Evolutionary conservation across 805 yeast species (phyloP), one percentile per base, ranked within the genome.

Genomic region (Torulaspora franciscae): DNA sequence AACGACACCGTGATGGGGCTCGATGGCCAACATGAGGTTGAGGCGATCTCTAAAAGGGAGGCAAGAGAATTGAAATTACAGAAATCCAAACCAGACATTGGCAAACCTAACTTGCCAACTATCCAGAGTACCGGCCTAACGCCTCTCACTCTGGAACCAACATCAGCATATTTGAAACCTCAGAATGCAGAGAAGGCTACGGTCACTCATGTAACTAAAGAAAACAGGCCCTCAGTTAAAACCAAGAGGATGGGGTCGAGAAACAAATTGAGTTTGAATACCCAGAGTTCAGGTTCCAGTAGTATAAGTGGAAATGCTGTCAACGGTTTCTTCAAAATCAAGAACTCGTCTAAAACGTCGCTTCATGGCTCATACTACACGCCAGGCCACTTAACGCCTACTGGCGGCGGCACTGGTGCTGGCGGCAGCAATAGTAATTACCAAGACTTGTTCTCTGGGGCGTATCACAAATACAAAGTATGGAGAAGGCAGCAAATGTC

Each of bases 401-500:
- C 42, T 45, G 29, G 52, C 26, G 44, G 48, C 43, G 46, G 59
- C 3, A 38, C 32, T 19, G 37, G 37, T n/a, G 41, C 46, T 2
- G 45, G 42, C 14, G 30, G 37, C 34, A 44, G 50, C 7, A 44
- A 48, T 7, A 54, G 48, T 29, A 53, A 51, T 32, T 62, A 57
- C 41, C 65, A 61, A 46, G 68, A 61, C 40, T 46, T 65, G 32
- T 55, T 63, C 11, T 68, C 70, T 4, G 75, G 83, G 3, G 79
- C 87, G 4, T 88, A 88, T 59, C 83, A 83, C 59, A 85, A 85
- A 56, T 91, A 89, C 77, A 81, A 79, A 13, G 95, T 91, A 0
- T 86, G 88, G 85, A 74, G 97, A 57, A 78, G 93, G 48, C 91
- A 90, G 56, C 90, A 89, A 17, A 77, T 83, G 80, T 81, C 95